A percentile compares a stretch with the other conserved stretches of the same genome.
phyloP scores from a whole-genome alignment of 2,329 filamentous ascomycete species.

The Fusarium tjaetaba region DNA sequence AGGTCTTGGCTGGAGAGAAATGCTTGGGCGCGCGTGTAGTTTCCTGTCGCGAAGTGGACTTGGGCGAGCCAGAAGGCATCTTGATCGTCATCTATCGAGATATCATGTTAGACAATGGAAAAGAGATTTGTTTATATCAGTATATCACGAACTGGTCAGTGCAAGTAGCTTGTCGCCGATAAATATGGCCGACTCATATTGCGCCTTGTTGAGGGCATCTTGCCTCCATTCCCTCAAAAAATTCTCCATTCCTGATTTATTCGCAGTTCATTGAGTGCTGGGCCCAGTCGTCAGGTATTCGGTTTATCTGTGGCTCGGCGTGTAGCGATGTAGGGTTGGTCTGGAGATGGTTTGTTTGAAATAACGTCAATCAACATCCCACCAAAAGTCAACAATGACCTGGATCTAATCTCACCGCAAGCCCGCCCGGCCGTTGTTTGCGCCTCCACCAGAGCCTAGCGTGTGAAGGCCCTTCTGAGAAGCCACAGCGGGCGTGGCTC shows the following conservation, averaged over 20 bases:
- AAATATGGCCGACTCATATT: slow-evolving; percentile 96
- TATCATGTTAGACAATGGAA: slow-evolving; percentile 3
- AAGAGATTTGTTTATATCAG: background rate
- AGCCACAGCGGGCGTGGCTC: slow-evolving; percentile 38
- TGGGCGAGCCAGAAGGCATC: slow-evolving; percentile 99
- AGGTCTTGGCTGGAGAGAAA: slow-evolving; percentile 88
- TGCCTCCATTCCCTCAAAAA: slow-evolving; percentile 95
- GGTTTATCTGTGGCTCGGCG: background rate
- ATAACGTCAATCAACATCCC: slow-evolving; percentile 31
- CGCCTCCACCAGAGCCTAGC: slow-evolving; percentile 13
- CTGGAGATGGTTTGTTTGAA: slow-evolving; percentile 29
- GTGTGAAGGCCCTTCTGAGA: slow-evolving; percentile 33
- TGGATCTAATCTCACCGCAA: slow-evolving; percentile 15
- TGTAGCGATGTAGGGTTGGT: background rate
- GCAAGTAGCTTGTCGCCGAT: slow-evolving; percentile 97
- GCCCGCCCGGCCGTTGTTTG: slow-evolving; percentile 4
- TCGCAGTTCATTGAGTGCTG: background rate
- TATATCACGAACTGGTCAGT: slow-evolving; percentile 77
- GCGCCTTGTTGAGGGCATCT: slow-evolving; percentile 93
- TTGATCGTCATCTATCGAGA: slow-evolving; percentile 78
- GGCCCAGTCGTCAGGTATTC: background rate
- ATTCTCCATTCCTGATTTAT: slow-evolving; percentile 75
- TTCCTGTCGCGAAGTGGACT: slow-evolving; percentile 93
- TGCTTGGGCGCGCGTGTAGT: slow-evolving; percentile 90
- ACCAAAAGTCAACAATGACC: slow-evolving; percentile 37